Evolutionary conservation across 2,329 filamentous ascomycete species (phyloP).

Genomic region (Xylaria sp.): DNA sequence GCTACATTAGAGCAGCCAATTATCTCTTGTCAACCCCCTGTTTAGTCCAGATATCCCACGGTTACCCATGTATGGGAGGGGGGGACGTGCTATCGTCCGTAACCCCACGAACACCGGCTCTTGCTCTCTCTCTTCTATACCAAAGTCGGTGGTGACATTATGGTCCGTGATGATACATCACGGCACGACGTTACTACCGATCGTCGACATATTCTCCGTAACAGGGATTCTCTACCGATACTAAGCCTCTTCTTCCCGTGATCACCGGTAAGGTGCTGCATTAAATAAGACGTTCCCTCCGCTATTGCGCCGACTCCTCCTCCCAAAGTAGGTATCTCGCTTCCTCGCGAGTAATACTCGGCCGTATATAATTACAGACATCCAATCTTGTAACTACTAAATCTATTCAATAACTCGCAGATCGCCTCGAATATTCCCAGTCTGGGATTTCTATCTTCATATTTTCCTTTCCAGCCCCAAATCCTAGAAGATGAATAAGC

Average conservation of each 20-base stretch:
- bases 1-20: slow-evolving; percentile 18
- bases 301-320: slow-evolving; percentile 37
- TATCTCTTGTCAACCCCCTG: slow-evolving; percentile 14
- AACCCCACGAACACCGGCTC: slow-evolving; percentile 10
- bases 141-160: slow-evolving; percentile 12
- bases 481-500: background rate
- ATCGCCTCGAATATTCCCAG: slow-evolving; percentile 35
- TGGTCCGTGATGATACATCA: slow-evolving; percentile 23
- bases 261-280: slow-evolving; percentile 35
- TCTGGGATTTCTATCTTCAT: slow-evolving; percentile 32
- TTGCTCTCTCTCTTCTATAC: slow-evolving; percentile 7
- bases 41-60: slow-evolving; percentile 10
- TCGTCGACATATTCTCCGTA: slow-evolving; percentile 30
- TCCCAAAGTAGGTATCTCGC: slow-evolving; percentile 32
- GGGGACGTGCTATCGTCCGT: slow-evolving; percentile 7
- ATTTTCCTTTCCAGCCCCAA: slow-evolving; percentile 6
- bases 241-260: slow-evolving; percentile 30
- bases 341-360: slow-evolving; percentile 14
- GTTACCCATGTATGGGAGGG: slow-evolving; percentile 14
- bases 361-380: slow-evolving; percentile 18
- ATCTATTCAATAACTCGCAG: slow-evolving; percentile 29
- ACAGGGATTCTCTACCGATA: slow-evolving; percentile 35
- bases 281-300: slow-evolving; percentile 31
- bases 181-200: slow-evolving; percentile 37
- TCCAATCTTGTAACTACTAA: slow-evolving; percentile 16